Conservation (phyloP, 345 rosid species). For the Durio zibethinus region DNA sequence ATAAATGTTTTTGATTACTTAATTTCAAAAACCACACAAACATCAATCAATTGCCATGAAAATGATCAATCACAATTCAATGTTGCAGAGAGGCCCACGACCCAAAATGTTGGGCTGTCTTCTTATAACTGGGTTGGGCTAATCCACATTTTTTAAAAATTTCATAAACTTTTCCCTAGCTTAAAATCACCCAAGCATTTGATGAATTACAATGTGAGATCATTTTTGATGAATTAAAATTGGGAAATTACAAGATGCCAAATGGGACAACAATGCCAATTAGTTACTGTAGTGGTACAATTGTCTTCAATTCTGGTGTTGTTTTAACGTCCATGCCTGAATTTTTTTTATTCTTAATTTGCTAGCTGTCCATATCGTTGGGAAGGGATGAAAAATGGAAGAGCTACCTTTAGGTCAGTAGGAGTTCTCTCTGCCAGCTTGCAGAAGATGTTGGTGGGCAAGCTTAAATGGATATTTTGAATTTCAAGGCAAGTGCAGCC, state of each 20-base stretch:
- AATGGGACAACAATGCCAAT: too few species aligned
- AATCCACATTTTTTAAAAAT: neutral
- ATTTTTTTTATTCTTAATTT: neutral
- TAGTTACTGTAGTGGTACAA: too few species aligned
- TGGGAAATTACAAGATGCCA: too few species aligned
- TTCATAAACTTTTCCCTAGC: too few species aligned
- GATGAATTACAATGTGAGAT: too few species aligned
- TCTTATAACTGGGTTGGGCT: neutral
- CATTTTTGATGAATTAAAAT: too few species aligned
- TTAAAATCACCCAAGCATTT: too few species aligned
- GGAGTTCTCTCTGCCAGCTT: neutral
- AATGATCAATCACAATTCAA: too few species aligned
- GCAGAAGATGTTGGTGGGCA: conserved; percentile 11
- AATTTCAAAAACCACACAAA: neutral
- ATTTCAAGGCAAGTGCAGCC: neutral
- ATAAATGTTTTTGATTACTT: too few species aligned
- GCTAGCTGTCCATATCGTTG: neutral
- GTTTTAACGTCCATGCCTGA: neutral
- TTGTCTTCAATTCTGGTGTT: too few species aligned
- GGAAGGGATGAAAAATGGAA: too few species aligned
- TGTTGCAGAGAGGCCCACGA: neutral
- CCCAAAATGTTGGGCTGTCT: neutral
- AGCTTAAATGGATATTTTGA: conserved; percentile 1
- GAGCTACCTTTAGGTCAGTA: neutral
- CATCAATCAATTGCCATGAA: neutral